A percentile compares a stretch with the other conserved stretches of the same genome.
Evolutionary conservation across 306 rosid species (phyloP).

Genomic region (Citrullus colocynthis): DNA sequence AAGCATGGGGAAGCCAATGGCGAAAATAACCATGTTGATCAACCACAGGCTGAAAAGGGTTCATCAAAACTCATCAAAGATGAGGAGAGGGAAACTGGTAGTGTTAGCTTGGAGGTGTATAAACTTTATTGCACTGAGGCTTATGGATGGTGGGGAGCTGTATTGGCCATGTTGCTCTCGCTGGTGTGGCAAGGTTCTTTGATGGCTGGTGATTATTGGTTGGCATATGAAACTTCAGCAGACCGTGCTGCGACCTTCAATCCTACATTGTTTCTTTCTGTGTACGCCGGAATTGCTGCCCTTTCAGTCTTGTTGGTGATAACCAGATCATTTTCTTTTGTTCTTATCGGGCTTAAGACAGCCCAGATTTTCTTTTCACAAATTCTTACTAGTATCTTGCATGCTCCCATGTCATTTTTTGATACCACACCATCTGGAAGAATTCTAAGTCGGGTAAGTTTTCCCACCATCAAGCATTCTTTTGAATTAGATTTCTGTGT

Average conservation of each 20-base stretch:
- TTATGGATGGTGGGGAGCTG: constrained; percentile 43
- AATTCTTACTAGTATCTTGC: constrained; percentile 62
- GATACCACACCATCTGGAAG: constrained; percentile 80
- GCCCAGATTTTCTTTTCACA: constrained; percentile 59
- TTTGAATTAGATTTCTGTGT: not conserved
- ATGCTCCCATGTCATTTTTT: constrained; percentile 75
- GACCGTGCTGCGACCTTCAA: constrained; percentile 4
- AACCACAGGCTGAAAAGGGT: constrained; percentile 38
- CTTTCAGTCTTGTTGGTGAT: constrained; percentile 52
- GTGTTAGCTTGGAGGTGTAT: constrained; percentile 78
- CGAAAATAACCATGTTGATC: constrained; percentile 33
- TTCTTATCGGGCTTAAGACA: constrained; percentile 53
- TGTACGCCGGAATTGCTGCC: not conserved
- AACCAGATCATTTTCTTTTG: constrained; percentile 58
- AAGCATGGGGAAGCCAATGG: constrained; percentile 30
- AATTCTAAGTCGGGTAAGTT: constrained; percentile 64
- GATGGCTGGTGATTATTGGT: constrained; percentile 89
- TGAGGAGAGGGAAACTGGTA: constrained; percentile 66
- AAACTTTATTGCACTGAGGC: constrained; percentile 62
- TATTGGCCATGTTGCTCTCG: constrained; percentile 53
- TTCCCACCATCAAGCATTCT: not conserved
- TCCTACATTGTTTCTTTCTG: not conserved
- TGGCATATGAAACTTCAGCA: constrained; percentile 64
- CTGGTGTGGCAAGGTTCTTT: constrained; percentile 58
- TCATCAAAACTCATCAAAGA: constrained; percentile 2